phyloP scores from a whole-genome alignment of 208 protist genomes.

The Polymyxa betae region DNA sequence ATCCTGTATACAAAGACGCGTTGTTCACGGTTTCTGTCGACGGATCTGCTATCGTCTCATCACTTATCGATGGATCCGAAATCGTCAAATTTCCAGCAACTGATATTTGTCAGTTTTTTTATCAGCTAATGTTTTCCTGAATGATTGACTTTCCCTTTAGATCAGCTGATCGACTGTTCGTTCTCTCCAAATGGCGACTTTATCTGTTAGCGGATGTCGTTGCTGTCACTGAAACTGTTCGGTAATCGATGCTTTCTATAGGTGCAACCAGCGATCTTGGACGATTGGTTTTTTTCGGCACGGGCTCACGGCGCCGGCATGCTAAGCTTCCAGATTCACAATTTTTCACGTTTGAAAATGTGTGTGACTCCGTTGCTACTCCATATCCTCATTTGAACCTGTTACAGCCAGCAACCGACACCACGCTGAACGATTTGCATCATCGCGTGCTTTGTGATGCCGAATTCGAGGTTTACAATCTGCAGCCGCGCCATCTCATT shows the following conservation, averaged over 20 bases:
- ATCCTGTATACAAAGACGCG: not conserved
- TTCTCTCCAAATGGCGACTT: not conserved
- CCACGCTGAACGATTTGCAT: not conserved
- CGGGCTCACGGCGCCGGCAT: conserved; percentile 3
- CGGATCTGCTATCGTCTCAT: not conserved
- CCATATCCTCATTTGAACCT: too few relatives aligned
- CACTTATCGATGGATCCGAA: not conserved
- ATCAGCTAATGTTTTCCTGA: not conserved
- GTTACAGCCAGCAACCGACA: too few relatives aligned
- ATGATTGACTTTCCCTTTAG: conserved; percentile 7
- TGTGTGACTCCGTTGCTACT: too few relatives aligned
- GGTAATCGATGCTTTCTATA: not conserved
- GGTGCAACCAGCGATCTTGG: conserved; percentile 35
- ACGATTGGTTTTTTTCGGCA: conserved; percentile 3
- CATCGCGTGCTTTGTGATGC: conserved; percentile 7
- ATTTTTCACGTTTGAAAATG: conserved; percentile 14
- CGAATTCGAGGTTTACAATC: conserved; percentile 2
- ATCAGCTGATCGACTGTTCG: not conserved
- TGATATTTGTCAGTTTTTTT: not conserved
- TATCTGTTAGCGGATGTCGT: not conserved
- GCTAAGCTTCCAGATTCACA: not conserved
- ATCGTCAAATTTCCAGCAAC: not conserved
- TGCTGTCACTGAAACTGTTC: not conserved
- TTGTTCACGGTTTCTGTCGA: not conserved
- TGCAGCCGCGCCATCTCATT: not conserved